These are phyloP conservation scores for Pseudocercospora eumusae DNA, from an alignment of 2,329 filamentous ascomycete genomes.

Conservation along the genomic window DNA sequence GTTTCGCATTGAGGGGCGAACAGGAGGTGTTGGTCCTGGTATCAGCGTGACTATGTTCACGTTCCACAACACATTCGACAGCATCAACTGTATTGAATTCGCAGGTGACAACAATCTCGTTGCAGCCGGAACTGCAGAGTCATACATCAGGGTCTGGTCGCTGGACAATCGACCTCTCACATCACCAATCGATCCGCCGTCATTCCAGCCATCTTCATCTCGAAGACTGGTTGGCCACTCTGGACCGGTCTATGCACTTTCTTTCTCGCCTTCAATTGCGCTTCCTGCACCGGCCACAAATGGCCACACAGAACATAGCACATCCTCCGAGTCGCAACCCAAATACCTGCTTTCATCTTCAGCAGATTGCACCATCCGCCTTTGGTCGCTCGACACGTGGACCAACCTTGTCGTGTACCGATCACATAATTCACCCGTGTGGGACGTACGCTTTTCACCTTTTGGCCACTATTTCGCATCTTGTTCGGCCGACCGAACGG, in stretches of 20 bases:
- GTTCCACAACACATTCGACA: constrained; percentile 93
- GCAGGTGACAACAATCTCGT: constrained; percentile 86
- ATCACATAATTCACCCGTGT: constrained; percentile 85
- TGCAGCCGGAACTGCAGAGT: constrained; percentile 86
- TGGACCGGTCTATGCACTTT: constrained; percentile 82
- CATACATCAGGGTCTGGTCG: constrained; percentile 93
- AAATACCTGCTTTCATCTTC: constrained; percentile 85
- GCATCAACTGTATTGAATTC: constrained; percentile 91
- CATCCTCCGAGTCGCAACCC: constrained; percentile 55
- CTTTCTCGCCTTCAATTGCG: constrained; percentile 74
- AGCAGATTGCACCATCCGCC: constrained; percentile 80
- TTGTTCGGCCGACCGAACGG: constrained; percentile 84
- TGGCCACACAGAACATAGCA: constrained; percentile 42
- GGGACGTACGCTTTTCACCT: constrained; percentile 85
- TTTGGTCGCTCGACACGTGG: constrained; percentile 93
- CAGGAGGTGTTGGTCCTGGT: constrained; percentile 77
- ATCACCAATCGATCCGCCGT: constrained; percentile 62
- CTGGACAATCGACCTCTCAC: constrained; percentile 80
- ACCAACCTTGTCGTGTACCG: constrained; percentile 93
- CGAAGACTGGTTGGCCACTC: constrained; percentile 81
- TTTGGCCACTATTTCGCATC: constrained; percentile 94
- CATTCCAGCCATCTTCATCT: constrained; percentile 66
- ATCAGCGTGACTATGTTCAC: constrained; percentile 97
- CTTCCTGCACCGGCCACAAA: constrained; percentile 40
- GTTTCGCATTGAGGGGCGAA: constrained; percentile 82